Conservation (phyloP, 306 rosid genomes). For the Vigna reflexopilosa region DNA sequence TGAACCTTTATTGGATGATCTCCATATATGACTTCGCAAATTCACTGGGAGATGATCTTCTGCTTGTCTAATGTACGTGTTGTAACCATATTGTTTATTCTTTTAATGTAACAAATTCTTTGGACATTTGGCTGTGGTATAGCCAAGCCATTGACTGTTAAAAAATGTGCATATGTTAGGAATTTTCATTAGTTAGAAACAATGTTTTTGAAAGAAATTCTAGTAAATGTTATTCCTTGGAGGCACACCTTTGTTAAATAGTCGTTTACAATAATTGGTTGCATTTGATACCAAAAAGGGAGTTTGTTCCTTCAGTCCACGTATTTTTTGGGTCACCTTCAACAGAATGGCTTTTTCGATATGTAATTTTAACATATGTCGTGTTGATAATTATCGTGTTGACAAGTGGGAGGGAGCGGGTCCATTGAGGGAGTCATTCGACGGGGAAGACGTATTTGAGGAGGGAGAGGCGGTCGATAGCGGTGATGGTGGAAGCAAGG, state of each 20-base stretch:
- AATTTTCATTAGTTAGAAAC: conserved; percentile 43
- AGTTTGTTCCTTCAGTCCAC: background rate
- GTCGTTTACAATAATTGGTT: conserved; percentile 9
- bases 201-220: background rate
- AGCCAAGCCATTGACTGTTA: conserved; percentile 43
- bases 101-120: conserved; percentile 52
- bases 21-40: conserved; percentile 65
- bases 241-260: background rate
- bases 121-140: conserved; percentile 44
- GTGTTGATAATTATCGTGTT: no score
- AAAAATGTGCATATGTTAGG: conserved; percentile 55
- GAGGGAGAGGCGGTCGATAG: no score
- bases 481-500: no score
- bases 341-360: background rate
- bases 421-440: no score
- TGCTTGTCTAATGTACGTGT: conserved; percentile 46
- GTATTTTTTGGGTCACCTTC: no score
- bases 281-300: background rate
- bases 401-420: no score
- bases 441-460: no score
- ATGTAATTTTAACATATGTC: no score
- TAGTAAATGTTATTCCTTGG: conserved; percentile 36
- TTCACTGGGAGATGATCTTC: conserved; percentile 38
- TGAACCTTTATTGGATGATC: conserved; percentile 92
- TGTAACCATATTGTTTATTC: conserved; percentile 45